These are phyloP conservation scores for Tetradesmus lagerheimii DNA, from an alignment of 139 green algal genomes.

Conservation along the genomic window DNA sequence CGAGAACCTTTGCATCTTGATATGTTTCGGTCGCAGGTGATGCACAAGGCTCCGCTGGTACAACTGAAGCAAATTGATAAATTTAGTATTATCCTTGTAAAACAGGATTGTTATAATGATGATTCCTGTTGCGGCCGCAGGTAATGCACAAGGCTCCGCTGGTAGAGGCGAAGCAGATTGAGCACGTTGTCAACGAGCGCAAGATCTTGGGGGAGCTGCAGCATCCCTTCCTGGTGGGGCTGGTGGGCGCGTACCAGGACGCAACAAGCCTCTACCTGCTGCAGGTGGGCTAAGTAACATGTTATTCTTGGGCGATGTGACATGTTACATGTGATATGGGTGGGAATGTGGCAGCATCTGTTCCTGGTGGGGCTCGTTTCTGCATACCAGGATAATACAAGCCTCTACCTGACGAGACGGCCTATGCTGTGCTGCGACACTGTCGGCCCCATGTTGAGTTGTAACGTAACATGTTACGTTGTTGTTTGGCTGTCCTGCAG, in stretches of 20 bases:
- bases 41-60: conserved; percentile 78
- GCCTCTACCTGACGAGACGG: too few species aligned
- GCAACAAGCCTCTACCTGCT: conserved; percentile 75
- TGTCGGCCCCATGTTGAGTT: too few species aligned
- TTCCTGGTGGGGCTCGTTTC: conserved; percentile 78
- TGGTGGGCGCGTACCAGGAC: conserved; percentile 81
- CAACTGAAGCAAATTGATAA: conserved; percentile 83
- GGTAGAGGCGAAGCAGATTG: conserved; percentile 81
- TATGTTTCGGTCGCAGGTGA: conserved; percentile 63
- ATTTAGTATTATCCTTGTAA: too few species aligned
- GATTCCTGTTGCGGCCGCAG: conserved; percentile 33
- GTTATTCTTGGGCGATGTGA: too few species aligned
- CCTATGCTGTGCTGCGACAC: too few species aligned
- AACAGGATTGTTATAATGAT: too few species aligned
- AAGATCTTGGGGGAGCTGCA: conserved; percentile 66
- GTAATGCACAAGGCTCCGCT: conserved; percentile 84
- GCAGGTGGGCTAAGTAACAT: conserved; percentile 66
- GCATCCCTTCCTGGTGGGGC: conserved; percentile 74
- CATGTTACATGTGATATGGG: too few species aligned
- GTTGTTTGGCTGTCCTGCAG: conserved; percentile 37
- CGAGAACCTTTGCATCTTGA: too few species aligned
- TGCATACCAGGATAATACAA: too few species aligned
- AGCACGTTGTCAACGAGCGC: conserved; percentile 84
- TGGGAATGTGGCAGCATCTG: conserved; percentile 65
- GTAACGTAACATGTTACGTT: too few species aligned